A percentile compares a stretch with the other conserved stretches of the same genome.
These are phyloP conservation scores for Solanum chiquidenum DNA, from an alignment of 257 asterid species.

Conservation along the genomic window DNA sequence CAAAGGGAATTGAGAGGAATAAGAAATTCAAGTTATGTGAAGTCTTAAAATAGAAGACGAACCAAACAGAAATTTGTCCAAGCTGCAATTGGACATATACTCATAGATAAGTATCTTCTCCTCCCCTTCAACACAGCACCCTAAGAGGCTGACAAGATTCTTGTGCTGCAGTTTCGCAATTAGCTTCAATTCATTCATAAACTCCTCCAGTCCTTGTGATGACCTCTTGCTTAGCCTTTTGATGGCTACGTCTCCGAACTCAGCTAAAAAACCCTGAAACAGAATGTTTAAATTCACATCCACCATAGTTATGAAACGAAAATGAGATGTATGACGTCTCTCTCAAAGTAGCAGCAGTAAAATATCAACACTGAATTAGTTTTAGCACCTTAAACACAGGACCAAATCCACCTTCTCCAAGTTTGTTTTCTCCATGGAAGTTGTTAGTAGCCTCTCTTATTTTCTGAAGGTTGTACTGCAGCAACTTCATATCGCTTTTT, in stretches of 20 bases:
- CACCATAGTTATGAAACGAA: background rate
- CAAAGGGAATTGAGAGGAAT: background rate
- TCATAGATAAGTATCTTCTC: slow-evolving; percentile 14
- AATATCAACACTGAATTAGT: background rate
- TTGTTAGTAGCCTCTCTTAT: slow-evolving; percentile 3
- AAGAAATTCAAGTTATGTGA: background rate
- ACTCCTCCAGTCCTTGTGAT: slow-evolving; percentile 23
- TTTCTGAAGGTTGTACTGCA: background rate
- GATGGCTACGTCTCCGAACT: slow-evolving; percentile 13
- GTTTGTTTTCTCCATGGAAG: background rate
- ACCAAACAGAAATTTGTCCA: slow-evolving; percentile 13
- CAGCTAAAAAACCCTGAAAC: slow-evolving; percentile 9
- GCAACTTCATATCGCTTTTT: background rate
- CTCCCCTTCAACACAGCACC: slow-evolving; percentile 10
- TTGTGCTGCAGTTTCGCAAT: background rate
- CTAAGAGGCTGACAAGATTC: slow-evolving; percentile 1
- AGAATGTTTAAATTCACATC: background rate
- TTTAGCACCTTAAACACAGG: slow-evolving; percentile 9
- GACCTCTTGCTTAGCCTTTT: slow-evolving; percentile 16
- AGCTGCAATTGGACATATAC: slow-evolving; percentile 7
- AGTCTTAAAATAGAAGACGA: background rate
- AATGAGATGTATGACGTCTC: background rate
- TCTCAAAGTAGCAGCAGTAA: background rate
- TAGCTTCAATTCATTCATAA: slow-evolving; percentile 8
- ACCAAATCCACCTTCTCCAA: slow-evolving; percentile 13